A percentile compares a stretch with the other conserved stretches of the same genome.
Conservation (phyloP, 164 flowering plant species). For the Magnolia changhungtana region DNA sequence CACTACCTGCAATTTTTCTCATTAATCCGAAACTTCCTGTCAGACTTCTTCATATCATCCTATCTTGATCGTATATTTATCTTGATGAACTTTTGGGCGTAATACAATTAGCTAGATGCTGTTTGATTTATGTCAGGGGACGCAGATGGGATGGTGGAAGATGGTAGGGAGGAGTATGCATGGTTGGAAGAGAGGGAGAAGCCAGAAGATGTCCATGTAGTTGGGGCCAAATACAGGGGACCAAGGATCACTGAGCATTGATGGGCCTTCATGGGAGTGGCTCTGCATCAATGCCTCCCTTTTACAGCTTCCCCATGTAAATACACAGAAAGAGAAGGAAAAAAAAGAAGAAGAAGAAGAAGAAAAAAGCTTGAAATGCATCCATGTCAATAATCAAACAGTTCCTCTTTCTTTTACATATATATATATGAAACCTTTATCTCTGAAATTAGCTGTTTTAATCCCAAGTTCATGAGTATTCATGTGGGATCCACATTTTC, state of each 20-base stretch:
- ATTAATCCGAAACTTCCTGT: no score
- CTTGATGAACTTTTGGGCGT: no score
- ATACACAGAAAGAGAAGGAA: slow-evolving; percentile 1
- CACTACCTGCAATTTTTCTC: no score
- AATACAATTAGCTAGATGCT: background rate
- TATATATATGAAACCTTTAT: background rate
- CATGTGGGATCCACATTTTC: no score
- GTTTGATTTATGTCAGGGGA: slow-evolving; percentile 13
- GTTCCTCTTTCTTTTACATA: background rate
- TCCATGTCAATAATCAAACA: background rate
- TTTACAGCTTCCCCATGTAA: background rate
- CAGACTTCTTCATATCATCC: no score
- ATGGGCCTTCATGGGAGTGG: background rate
- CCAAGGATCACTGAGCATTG: slow-evolving; percentile 25
- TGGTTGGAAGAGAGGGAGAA: slow-evolving; percentile 33
- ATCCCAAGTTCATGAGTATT: no score
- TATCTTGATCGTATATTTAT: no score
- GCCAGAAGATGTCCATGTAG: slow-evolving; percentile 20
- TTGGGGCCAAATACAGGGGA: slow-evolving; percentile 29
- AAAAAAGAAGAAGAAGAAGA: background rate
- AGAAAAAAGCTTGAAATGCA: background rate
- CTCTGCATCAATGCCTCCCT: background rate
- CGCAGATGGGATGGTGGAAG: slow-evolving; percentile 6
- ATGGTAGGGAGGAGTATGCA: slow-evolving; percentile 20
- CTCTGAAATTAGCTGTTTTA: no score